Evolutionary conservation across 1,139 yeast genomes (phyloP).

Genomic region (Hemisphaericaspora subhashii): DNA sequence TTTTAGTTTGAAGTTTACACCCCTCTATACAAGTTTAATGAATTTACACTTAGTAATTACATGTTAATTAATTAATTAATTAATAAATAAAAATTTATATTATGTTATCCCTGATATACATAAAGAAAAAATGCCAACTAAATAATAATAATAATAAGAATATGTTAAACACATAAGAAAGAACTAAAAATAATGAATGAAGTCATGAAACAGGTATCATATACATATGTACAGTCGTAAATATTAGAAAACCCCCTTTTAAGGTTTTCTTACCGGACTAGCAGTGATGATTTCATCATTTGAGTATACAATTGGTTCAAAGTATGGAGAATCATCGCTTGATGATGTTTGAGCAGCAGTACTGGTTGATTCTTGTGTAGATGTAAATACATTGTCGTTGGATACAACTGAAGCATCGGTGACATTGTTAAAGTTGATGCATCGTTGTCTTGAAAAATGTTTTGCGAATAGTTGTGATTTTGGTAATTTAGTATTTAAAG

Average conservation of each 20-base stretch:
- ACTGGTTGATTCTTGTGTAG: slow-evolving; percentile 9
- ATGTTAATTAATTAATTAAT: not conserved
- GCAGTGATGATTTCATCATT: slow-evolving; percentile 47
- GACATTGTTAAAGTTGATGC: slow-evolving; percentile 36
- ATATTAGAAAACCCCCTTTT: not conserved
- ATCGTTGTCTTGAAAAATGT: slow-evolving; percentile 35
- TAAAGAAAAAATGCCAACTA: not conserved
- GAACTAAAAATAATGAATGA: not conserved
- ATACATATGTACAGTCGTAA: not conserved
- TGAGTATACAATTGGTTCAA: slow-evolving; percentile 44
- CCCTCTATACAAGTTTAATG: too few species aligned
- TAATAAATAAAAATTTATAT: not conserved
- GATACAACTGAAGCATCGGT: slow-evolving; percentile 35
- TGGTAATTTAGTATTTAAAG: slow-evolving; percentile 18
- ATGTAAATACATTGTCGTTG: slow-evolving; percentile 35
- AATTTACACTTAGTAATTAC: too few species aligned
- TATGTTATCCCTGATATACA: slow-evolving; percentile 1
- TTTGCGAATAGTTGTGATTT: slow-evolving; percentile 12
- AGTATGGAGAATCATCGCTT: slow-evolving; percentile 25
- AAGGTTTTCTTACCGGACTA: slow-evolving; percentile 44
- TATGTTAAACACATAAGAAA: not conserved
- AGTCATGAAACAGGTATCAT: not conserved
- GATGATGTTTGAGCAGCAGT: slow-evolving; percentile 10
- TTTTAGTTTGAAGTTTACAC: too few species aligned
- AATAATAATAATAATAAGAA: not conserved